Evolutionary conservation across 768 basidiomycete species (phyloP), one percentile per base, ranked within the genome.

Genomic region (Kwoniella pini): DNA sequence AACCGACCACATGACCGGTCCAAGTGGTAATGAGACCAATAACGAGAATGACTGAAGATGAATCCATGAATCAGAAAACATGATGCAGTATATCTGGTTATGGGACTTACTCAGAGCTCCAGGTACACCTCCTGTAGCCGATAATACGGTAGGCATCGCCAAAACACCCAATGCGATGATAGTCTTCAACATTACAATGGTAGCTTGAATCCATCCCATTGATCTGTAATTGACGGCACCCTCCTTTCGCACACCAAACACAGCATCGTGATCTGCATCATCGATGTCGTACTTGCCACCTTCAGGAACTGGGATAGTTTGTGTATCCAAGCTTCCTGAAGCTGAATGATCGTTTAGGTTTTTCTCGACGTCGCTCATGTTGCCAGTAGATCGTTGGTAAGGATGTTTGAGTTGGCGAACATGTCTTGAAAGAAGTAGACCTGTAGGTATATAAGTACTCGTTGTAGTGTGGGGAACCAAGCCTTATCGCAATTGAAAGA

Each of bases 151-250:
- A 13, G 73, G 73, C 43, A 75, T 70, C 9, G 68, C 63, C 40
- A 76, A 44, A 2, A 76, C 74, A 62, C 74, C 74, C 40, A 76
- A 36, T 1, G 63, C 74, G 54, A 76, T 69, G 33, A 63, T 62
- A 3, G 72, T 69, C 49, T 76, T 76, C 24, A 71, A 43, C 70
- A 71, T 69, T 48, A 76, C 50, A 31, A 71, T 64, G 21, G 64
- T 51, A 2, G 74, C 68, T n/a, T 59, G 58, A 46, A 71, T 71
- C 70, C 70, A 71, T 57, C 62, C 70, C 5, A 74, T 69, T 11
- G 64, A 64, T 36, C 62, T 60, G 54, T 74, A 74, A 31, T 74
- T 59, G 30, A 66, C 64, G 21, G 62, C 59, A 12, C 68, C 72
- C 43, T 70, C 72, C 19, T 63, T 59, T 22, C 49, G 51, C 17